Evolutionary conservation across 2,329 filamentous ascomycete species (phyloP).

Genomic region (Lizonia empirigonia): DNA sequence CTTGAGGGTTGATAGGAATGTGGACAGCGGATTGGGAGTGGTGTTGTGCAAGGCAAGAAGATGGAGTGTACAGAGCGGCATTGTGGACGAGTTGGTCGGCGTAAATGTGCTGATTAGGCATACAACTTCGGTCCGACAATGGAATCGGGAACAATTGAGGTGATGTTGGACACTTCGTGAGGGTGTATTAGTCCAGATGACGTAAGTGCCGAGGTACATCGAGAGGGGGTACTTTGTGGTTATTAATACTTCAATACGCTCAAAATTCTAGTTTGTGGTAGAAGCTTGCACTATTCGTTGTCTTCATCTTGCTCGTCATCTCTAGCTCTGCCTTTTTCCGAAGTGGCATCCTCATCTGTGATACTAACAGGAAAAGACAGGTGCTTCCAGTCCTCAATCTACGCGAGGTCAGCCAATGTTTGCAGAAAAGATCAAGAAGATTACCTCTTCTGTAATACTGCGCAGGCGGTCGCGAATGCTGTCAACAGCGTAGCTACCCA

Average conservation of each 20-base stretch:
- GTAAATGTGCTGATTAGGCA: neutral
- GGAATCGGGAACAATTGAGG: neutral
- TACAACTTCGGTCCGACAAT: neutral
- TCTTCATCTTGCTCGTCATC: constrained; percentile 36
- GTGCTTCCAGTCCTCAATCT: constrained; percentile 40
- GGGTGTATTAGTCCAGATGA: constrained; percentile 21
- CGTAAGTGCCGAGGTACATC: constrained; percentile 35
- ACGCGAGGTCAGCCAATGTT: neutral
- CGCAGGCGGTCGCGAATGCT: constrained; percentile 89
- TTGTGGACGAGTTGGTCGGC: constrained; percentile 28
- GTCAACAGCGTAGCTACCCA: constrained; percentile 94
- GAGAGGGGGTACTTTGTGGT: constrained; percentile 12
- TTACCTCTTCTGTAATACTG: constrained; percentile 88
- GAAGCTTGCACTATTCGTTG: neutral
- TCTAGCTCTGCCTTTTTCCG: constrained; percentile 27
- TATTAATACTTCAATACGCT: neutral
- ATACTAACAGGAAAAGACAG: constrained; percentile 29
- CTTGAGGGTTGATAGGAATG: constrained; percentile 51
- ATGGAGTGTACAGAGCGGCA: constrained; percentile 58
- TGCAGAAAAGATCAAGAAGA: no score
- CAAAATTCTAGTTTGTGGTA: neutral
- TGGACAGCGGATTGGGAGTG: constrained; percentile 35
- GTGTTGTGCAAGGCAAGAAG: constrained; percentile 52
- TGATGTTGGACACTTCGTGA: neutral
- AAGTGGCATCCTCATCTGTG: constrained; percentile 27